These are phyloP conservation scores for Begonia masoniana DNA, from an alignment of 306 rosid species.

Conservation along the genomic window DNA sequence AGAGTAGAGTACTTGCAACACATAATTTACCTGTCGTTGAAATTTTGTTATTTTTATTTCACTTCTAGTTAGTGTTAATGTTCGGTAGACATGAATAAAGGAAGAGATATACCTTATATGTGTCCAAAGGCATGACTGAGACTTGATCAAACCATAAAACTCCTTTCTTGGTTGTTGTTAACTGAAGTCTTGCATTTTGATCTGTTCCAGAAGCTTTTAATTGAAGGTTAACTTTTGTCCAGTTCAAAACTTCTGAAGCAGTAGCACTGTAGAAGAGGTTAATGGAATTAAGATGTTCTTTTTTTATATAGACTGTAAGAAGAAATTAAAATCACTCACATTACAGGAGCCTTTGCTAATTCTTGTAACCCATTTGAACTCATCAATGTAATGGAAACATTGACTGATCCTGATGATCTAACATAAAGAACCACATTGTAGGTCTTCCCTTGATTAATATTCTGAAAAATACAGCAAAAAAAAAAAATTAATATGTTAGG, in stretches of 20 bases:
- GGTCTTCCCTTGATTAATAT: conserved; percentile 63
- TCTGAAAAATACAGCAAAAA: conserved; percentile 29
- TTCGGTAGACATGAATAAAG: neutral
- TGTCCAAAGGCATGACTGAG: conserved; percentile 44
- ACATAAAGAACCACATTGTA: conserved; percentile 55
- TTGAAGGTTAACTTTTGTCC: conserved; percentile 27
- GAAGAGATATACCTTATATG: conserved; percentile 25
- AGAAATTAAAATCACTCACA: conserved; percentile 22
- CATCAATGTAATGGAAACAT: conserved; percentile 36
- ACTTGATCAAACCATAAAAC: conserved; percentile 55
- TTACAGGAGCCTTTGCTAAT: conserved; percentile 45
- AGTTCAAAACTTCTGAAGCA: conserved; percentile 38
- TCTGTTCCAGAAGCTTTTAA: conserved; percentile 30
- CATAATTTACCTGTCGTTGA: too few relatives aligned
- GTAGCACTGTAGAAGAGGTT: conserved; percentile 37
- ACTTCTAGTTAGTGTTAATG: too few relatives aligned
- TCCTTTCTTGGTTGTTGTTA: conserved; percentile 32
- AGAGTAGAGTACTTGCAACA: too few relatives aligned
- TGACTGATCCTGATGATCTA: conserved; percentile 51
- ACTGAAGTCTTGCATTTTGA: conserved; percentile 37
- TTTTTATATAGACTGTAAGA: neutral
- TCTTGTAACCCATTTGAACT: conserved; percentile 36
- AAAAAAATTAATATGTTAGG: neutral
- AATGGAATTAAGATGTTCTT: neutral
- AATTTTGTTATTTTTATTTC: too few relatives aligned